phyloP scores from a whole-genome alignment of 1,284 basidiomycete genomes.

The Afroboletus lepidellus region DNA sequence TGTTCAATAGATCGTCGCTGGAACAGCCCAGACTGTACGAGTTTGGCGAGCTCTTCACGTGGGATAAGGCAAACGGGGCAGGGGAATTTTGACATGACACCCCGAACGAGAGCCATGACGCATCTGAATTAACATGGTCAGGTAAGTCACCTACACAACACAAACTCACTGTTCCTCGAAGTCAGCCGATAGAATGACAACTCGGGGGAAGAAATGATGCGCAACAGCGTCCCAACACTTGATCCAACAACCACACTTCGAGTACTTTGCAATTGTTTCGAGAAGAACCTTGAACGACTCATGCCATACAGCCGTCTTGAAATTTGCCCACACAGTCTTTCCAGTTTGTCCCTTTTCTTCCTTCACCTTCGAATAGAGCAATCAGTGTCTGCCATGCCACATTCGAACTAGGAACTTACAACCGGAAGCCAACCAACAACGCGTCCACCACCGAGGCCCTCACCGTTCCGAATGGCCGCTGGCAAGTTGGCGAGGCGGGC shows the following conservation, averaged over 20 bases:
- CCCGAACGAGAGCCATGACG: constrained; percentile 20
- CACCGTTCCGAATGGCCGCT: background rate
- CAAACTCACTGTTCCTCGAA: constrained; percentile 21
- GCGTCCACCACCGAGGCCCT: background rate
- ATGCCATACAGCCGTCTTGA: constrained; percentile 39
- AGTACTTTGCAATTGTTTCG: background rate
- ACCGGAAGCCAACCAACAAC: background rate
- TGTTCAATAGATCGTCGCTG: background rate
- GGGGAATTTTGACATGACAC: constrained; percentile 9
- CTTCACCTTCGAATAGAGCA: too few species aligned
- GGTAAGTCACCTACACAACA: background rate
- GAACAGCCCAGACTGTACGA: constrained; percentile 7
- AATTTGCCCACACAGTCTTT: too few species aligned
- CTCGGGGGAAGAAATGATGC: constrained; percentile 5
- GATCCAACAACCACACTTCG: constrained; percentile 5
- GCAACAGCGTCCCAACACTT: constrained; percentile 7
- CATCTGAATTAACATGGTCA: constrained; percentile 12
- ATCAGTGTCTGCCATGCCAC: too few species aligned
- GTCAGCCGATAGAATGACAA: constrained; percentile 19
- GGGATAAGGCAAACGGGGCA: constrained; percentile 15
- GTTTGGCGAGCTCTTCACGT: constrained; percentile 1
- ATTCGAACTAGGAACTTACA: background rate
- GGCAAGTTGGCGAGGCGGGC: background rate
- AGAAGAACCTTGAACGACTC: constrained; percentile 18
- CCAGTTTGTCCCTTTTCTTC: too few species aligned